A percentile compares a stretch with the other conserved stretches of the same genome.
Evolutionary conservation across 2,329 filamentous ascomycete species (phyloP).

Genomic region (Alternaria conjuncta): DNA sequence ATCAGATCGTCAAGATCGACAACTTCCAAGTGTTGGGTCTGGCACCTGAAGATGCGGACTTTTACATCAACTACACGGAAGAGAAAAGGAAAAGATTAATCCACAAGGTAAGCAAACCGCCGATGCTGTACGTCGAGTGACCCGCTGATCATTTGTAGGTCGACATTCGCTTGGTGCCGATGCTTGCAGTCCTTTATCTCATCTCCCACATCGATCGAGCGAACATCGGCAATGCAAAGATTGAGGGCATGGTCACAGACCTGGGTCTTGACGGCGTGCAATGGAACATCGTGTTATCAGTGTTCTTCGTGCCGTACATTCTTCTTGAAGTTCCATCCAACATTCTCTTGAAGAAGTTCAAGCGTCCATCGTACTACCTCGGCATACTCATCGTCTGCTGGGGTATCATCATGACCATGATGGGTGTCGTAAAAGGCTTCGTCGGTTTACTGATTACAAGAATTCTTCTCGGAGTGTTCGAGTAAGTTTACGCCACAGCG

Average conservation of each 20-base stretch:
- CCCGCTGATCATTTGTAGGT: constrained; percentile 8
- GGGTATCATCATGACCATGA: constrained; percentile 36
- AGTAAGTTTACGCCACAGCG: constrained; percentile 3
- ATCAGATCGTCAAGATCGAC: constrained; percentile 35
- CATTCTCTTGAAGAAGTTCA: constrained; percentile 48
- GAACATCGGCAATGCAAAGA: constrained; percentile 69
- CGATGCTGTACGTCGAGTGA: not conserved
- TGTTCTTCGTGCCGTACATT: constrained; percentile 61
- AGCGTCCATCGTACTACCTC: constrained; percentile 36
- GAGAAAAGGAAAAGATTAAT: constrained; percentile 55
- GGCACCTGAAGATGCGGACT: constrained; percentile 27
- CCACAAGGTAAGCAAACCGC: constrained; percentile 19
- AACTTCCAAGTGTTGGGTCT: constrained; percentile 35
- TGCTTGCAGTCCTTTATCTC: constrained; percentile 52
- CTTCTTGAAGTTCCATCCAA: constrained; percentile 50
- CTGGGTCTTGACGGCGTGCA: constrained; percentile 55
- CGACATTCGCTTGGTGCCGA: constrained; percentile 43
- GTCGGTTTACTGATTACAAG: constrained; percentile 23
- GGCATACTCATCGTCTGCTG: constrained; percentile 36
- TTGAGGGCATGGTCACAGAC: constrained; percentile 67
- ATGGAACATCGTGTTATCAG: constrained; percentile 60
- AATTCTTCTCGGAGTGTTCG: constrained; percentile 34
- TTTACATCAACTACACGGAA: constrained; percentile 43
- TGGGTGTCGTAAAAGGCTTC: constrained; percentile 31
- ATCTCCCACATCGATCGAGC: constrained; percentile 63